Conservation (phyloP, 2,329 filamentous ascomycete genomes). For the Chaetomium sp. region DNA sequence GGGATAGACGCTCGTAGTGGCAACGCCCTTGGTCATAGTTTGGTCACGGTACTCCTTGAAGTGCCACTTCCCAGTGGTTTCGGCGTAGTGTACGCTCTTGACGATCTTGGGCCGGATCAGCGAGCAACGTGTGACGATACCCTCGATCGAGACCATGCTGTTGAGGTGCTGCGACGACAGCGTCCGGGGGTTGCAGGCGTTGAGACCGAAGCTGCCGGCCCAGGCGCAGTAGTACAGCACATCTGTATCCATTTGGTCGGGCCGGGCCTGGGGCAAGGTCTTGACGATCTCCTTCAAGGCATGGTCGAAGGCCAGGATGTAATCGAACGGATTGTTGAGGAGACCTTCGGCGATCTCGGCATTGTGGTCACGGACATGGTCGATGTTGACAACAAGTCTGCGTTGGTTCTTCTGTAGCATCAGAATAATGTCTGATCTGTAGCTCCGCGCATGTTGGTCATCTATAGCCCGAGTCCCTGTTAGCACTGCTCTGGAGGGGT, state of each 20-base stretch:
- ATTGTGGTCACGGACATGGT: constrained; percentile 88
- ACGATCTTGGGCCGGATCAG: constrained; percentile 96
- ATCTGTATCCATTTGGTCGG: constrained; percentile 76
- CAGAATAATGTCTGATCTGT: constrained; percentile 83
- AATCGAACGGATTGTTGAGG: constrained; percentile 85
- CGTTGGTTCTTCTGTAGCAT: constrained; percentile 71
- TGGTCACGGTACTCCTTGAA: constrained; percentile 92
- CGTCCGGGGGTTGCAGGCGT: constrained; percentile 91
- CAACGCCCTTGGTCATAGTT: constrained; percentile 92
- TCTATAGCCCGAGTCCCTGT: constrained; percentile 40
- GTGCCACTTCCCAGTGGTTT: constrained; percentile 81
- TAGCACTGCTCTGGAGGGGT: constrained; percentile 1
- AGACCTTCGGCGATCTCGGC: constrained; percentile 76
- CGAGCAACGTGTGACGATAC: constrained; percentile 95
- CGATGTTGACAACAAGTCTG: constrained; percentile 73
- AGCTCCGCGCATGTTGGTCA: constrained; percentile 65
- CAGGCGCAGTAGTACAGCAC: constrained; percentile 96
- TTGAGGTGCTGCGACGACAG: constrained; percentile 88
- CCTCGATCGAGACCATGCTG: constrained; percentile 95
- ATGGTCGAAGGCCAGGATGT: constrained; percentile 81
- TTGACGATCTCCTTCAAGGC: constrained; percentile 88
- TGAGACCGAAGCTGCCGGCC: constrained; percentile 92
- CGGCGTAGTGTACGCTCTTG: constrained; percentile 96
- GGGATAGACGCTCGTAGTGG: constrained; percentile 89
- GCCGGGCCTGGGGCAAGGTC: constrained; percentile 73